Base-by-base conservation (phyloP, 768 basidiomycete species). In the Mycena kentingensis region DNA sequence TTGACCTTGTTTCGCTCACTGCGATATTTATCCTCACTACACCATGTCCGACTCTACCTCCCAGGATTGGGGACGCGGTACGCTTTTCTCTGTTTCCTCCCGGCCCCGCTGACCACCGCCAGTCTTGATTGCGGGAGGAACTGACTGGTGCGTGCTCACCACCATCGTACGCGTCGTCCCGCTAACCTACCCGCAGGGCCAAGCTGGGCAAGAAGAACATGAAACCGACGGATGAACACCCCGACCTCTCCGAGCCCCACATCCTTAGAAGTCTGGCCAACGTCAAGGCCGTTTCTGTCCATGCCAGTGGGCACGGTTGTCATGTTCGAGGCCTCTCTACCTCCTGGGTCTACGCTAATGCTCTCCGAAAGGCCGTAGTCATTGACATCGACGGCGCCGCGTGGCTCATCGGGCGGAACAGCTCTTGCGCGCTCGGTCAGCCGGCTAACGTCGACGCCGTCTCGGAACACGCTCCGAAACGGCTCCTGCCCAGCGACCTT, bases 341-440 rank as follows among this genome's bases (percentile, higher is more conserved):
- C n/a, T n/a, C n/a, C n/a, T n/a, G n/a, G n/a, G n/a, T n/a, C n/a
- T n/a, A n/a, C n/a, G n/a, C n/a, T n/a, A n/a, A n/a, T 85, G 81
- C 60, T 16, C 31, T 8, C 31, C 31, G 16, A 8, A 32, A 16
- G 41, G 22, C 41, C 22, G 82, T 93, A 35, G 83, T 77, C 13
- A 67, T 94, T 56, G 89, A 90, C 72, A 60, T 78, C 21, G 79
- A 85, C 46, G 93, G 93, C 6, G 77, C 81, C 32, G 96, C 93
- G 8, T 94, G 92, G 86, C 69, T 98, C 61, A 91, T 95, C 65
- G 96, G 96, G 6, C 84, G 93, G 47, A 93, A 92, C 69, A 83
- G 82, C 34, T 84, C 77, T 51, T 74, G 80, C 51, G 80, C 81
- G 36, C 77, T 93, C 3, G 88, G 90, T n/a, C 71, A 83, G 8